These are phyloP conservation scores for Ceratocystis albifundus DNA, from an alignment of 2,329 filamentous ascomycete species.

Conservation along the genomic window DNA sequence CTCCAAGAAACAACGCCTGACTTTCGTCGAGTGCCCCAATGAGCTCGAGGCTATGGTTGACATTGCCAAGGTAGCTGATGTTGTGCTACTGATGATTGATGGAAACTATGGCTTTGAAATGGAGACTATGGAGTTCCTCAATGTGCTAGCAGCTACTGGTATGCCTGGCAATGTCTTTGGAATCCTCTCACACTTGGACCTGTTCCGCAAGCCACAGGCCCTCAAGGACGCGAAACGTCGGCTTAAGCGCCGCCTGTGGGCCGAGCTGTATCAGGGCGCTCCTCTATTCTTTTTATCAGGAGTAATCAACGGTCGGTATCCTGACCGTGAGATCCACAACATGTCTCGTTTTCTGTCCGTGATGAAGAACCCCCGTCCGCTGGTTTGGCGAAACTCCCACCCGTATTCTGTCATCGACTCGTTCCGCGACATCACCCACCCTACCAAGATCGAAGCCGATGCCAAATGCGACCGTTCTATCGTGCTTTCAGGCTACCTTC, in stretches of 20 bases:
- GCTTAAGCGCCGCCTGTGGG: conserved; percentile 92
- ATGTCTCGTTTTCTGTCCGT: conserved; percentile 88
- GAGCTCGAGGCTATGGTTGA: conserved; percentile 95
- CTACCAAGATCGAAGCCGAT: conserved; percentile 79
- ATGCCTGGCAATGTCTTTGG: conserved; percentile 99
- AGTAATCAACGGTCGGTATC: conserved; percentile 92
- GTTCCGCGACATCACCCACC: conserved; percentile 89
- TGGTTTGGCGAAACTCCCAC: conserved; percentile 93
- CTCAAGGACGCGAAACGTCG: conserved; percentile 92
- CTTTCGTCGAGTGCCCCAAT: conserved; percentile 95
- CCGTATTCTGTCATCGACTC: conserved; percentile 89
- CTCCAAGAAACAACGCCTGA: conserved; percentile 86
- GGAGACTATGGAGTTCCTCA: conserved; percentile 99
- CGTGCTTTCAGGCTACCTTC: conserved; percentile 82
- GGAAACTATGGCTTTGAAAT: conserved; percentile 99
- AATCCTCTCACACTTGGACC: conserved; percentile 86
- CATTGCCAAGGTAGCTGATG: conserved; percentile 91
- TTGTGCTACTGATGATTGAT: conserved; percentile 95
- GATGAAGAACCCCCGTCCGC: conserved; percentile 97
- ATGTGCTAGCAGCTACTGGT: conserved; percentile 80
- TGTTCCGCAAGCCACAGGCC: conserved; percentile 88
- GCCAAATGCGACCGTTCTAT: conserved; percentile 82
- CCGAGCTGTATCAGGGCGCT: conserved; percentile 88
- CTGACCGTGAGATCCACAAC: conserved; percentile 92
- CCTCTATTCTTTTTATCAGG: conserved; percentile 95